Conservation (phyloP, 2,329 filamentous ascomycete species). For the Cordyceps tenuipes region DNA sequence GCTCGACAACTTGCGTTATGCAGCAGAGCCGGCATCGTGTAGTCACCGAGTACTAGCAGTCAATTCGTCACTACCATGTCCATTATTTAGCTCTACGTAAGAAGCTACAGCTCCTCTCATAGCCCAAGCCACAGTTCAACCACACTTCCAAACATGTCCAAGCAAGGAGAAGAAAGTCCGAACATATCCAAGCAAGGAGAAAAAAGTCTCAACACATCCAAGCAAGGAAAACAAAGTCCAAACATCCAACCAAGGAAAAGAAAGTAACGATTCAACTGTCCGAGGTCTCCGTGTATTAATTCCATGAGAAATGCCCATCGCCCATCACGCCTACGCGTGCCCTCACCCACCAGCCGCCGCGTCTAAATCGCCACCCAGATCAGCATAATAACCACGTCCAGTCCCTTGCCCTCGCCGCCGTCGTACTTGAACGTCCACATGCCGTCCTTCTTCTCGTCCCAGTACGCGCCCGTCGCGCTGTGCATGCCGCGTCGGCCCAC, state of each 20-base stretch:
- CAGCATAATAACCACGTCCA: constrained; percentile 63
- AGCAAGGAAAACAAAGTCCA: too few relatives aligned
- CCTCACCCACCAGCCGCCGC: too few relatives aligned
- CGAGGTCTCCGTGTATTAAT: not conserved
- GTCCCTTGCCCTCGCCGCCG: constrained; percentile 54
- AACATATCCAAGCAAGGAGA: too few relatives aligned
- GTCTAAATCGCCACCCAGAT: constrained; percentile 67
- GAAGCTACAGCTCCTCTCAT: not conserved
- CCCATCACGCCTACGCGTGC: not conserved
- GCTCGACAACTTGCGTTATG: not conserved
- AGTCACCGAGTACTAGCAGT: not conserved
- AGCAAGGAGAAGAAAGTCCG: too few relatives aligned
- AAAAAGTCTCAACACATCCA: too few relatives aligned
- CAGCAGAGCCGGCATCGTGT: too few relatives aligned
- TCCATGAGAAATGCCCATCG: not conserved
- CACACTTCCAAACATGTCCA: not conserved
- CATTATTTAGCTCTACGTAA: too few relatives aligned
- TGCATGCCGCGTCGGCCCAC: constrained; percentile 86
- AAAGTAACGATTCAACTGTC: not conserved
- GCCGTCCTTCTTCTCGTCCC: constrained; percentile 84
- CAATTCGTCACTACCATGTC: not conserved
- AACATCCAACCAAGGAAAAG: too few relatives aligned
- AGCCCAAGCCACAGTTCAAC: not conserved
- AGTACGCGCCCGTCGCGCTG: constrained; percentile 75
- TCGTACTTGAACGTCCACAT: constrained; percentile 89